Conservation (phyloP, 176 grass and related monocot species). For the Melocanna baccifera region DNA sequence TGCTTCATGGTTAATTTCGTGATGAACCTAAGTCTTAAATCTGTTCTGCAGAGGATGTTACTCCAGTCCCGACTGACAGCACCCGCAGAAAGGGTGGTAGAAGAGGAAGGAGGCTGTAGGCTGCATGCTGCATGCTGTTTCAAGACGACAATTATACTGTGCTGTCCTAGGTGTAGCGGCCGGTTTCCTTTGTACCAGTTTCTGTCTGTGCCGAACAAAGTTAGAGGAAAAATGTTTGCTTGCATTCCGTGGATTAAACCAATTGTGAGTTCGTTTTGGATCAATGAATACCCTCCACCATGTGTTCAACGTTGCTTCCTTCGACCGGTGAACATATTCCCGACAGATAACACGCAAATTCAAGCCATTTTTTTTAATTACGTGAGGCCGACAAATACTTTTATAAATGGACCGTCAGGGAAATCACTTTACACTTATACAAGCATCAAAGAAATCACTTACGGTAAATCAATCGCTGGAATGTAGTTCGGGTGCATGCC, state of each 20-base stretch:
- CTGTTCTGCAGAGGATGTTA: conserved; percentile 45
- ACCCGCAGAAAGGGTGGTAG: conserved; percentile 60
- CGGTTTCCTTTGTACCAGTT: neutral
- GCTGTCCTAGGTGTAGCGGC: neutral
- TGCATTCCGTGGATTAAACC: neutral
- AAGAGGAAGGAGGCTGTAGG: conserved; percentile 58
- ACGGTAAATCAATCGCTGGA: neutral
- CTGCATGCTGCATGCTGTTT: neutral
- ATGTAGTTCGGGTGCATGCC: neutral
- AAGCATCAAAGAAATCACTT: neutral
- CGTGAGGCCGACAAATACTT: no score
- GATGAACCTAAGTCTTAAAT: neutral
- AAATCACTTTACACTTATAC: no score
- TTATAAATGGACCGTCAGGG: no score
- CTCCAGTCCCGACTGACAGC: conserved; percentile 56
- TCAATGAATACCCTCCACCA: neutral
- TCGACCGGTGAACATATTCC: neutral
- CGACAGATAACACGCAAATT: neutral
- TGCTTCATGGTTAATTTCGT: neutral
- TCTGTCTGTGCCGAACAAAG: neutral
- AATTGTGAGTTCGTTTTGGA: neutral
- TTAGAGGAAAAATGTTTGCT: neutral
- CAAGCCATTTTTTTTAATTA: neutral
- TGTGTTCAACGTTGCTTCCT: neutral
- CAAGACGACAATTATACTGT: neutral